Conservation (phyloP, 164 flowering plant species). For the Nelumbo lutea region DNA sequence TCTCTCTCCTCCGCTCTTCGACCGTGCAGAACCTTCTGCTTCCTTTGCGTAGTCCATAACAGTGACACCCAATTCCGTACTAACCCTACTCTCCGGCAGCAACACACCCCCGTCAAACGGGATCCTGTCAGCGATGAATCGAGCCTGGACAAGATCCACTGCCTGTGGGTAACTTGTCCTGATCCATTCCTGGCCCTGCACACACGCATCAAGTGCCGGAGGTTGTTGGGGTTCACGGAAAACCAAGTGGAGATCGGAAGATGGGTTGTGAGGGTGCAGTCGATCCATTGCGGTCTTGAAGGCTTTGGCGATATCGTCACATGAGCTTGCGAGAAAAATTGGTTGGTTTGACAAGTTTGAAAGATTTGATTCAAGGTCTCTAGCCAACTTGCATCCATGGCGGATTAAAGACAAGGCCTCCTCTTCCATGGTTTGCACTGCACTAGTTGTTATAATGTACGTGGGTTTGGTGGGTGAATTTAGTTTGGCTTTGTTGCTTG, state of each 20-base stretch:
- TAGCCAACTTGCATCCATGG: constrained; percentile 42
- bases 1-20: constrained; percentile 3
- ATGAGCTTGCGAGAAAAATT: constrained; percentile 16
- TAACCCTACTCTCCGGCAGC: not conserved
- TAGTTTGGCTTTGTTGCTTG: no score
- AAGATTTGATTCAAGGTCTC: constrained; percentile 41
- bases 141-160: constrained; percentile 13
- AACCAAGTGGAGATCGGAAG: not conserved
- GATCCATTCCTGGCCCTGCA: constrained; percentile 7
- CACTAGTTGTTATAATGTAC: not conserved
- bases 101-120: not conserved
- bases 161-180: constrained; percentile 10
- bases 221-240: not conserved
- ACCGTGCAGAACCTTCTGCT: not conserved
- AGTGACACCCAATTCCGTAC: not conserved
- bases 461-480: not conserved
- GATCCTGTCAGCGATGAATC: not conserved
- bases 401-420: constrained; percentile 26
- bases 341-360: constrained; percentile 29
- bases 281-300: constrained; percentile 28
- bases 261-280: constrained; percentile 11
- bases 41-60: not conserved
- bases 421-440: constrained; percentile 26
- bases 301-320: constrained; percentile 29
- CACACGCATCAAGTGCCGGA: constrained; percentile 1